Evolutionary conservation across 305 asterid genomes (phyloP).

Genomic region (Fraxinus paxiana): DNA sequence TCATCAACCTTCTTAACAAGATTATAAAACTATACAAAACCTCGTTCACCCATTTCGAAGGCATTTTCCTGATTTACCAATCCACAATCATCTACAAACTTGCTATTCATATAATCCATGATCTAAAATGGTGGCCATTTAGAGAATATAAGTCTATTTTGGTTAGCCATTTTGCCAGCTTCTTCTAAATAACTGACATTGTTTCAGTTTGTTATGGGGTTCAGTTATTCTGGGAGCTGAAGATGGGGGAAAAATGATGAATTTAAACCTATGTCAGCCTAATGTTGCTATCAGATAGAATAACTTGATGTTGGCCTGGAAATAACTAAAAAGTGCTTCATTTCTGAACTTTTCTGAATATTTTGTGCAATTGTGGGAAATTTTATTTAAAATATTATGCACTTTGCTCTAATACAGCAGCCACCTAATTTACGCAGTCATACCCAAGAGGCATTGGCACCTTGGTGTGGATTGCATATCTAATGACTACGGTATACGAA

Average conservation of each 20-base stretch:
- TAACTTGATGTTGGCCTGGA: neutral
- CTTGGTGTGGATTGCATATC: neutral
- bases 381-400: neutral
- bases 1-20: neutral
- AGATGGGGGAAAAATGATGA: neutral
- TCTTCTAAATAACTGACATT: neutral
- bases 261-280: neutral
- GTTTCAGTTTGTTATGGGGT: neutral
- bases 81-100: neutral
- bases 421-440: neutral
- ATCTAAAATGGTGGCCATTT: neutral
- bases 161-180: neutral
- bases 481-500: neutral
- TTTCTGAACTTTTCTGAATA: neutral
- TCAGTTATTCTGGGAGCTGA: neutral
- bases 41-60: neutral
- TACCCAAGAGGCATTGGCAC: neutral
- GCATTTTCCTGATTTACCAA: neutral
- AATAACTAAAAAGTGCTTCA: neutral
- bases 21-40: neutral
- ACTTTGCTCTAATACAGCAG: slow-evolving; percentile 13
- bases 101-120: neutral
- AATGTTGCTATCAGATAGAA: neutral
- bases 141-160: neutral
- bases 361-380: neutral